Evolutionary conservation across 345 rosid genomes (phyloP), one percentile per base, ranked within the genome.

Genomic region (Populus davidiana): DNA sequence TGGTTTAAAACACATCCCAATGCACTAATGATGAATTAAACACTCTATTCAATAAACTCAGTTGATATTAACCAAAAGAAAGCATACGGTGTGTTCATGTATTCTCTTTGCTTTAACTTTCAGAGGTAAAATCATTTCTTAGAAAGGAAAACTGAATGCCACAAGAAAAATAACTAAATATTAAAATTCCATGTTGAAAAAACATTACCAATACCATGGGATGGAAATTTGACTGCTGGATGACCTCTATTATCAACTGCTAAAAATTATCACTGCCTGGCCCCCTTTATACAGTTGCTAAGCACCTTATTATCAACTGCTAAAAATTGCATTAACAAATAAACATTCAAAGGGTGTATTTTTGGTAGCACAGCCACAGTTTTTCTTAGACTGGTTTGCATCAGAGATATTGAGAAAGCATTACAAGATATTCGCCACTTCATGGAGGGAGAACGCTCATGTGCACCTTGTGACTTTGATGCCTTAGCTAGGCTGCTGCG

Each of bases 401-500:
- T 52, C 77, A 73, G 23, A 61, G 59, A 5, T 52, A 52, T 52
- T 18, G 2, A 2, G 8, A 20, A 52, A n/a, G 10, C 59, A 52
- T 52, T 52, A 20, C 59, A 17, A 2, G 59, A 52, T 50, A 50
- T 50, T 52, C 20, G 9, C 4, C n/a, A 31, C 66, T 3, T 5
- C 73, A 76, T 61, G 56, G 49, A 63, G 67, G 39, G 73, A 62
- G 17, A 49, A 77, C 72, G 71, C 27, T 13, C n/a, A 76, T 59
- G 71, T 71, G 50, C 82, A 94, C 98, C 98, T 92, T 87, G 94
- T 52, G 86, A 77, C 84, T 94, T 92, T 9, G 92, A 85, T 73
- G 92, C 81, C 71, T 92, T 96, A 38, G 97, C 97, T 61, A 94
- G 79, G 72, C 69, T 90, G 72, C 79, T 89, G 65, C 33, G 50